Evolutionary conservation across 2,329 filamentous ascomycete genomes (phyloP), one percentile per base, ranked within the genome.

Genomic region (Xylariaceae sp.): DNA sequence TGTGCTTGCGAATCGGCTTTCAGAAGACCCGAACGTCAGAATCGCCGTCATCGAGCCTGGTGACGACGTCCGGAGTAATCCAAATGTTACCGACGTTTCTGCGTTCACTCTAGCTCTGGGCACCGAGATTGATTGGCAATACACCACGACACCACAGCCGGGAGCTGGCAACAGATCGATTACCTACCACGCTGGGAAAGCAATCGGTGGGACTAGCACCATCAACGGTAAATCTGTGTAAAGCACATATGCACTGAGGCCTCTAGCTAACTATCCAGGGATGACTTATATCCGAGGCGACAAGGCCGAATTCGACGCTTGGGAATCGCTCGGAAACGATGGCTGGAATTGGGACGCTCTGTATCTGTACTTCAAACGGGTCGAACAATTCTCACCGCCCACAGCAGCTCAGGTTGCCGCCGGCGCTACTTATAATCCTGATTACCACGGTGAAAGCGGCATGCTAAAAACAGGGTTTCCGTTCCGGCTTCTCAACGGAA

Each of bases 231-330:
- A 41, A 40, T 26, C 18, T 41, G 3, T 19, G 19, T 14, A 55
- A 57, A 29, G 56, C 46, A n/a, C 29, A 12, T 50, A 44, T 20
- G 14, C 16, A 26, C 43, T 21, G 52, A 57, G 40, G 49, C 47
- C n/a, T 60, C 54, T 52, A 54, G 16, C 40, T 60, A 18, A 62
- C 57, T 3, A 16, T 44, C 32, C 46, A 73, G 76, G 76, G 18
- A 77, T 79, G 78, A 73, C 75, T 12, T 80, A 79, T 52, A 72
- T 79, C 19, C 71, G 77, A n/a, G 76, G 75, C 1, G 71, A 77
- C 50, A 68, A 66, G 7, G 66, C 73, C 1, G 70, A 80, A 48
- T 73, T 77, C 41, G 73, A 79, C 51, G 73, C 72, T 3, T 80
- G 76, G 77, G 75, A 76, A 54, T 57, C 62, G 0, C 66, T 79